A percentile compares a stretch with the other conserved stretches of the same genome.
Conservation (phyloP, 441 rosid species). For the Gossypium schwendimanii region DNA sequence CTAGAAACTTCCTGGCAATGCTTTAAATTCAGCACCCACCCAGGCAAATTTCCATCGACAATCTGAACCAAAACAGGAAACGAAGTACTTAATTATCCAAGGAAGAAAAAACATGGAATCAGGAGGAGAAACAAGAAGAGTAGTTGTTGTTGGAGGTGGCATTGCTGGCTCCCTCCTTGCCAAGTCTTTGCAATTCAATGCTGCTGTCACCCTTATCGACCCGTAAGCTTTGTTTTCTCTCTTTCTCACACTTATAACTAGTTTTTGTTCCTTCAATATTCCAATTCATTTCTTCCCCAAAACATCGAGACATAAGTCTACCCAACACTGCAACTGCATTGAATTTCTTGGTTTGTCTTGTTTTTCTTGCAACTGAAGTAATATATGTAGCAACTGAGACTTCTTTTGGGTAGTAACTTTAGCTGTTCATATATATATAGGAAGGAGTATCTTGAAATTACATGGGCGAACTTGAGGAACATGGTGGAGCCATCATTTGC, state of each 20-base stretch:
- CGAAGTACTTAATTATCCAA: background rate
- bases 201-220: slow-evolving; percentile 73
- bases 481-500: slow-evolving; percentile 81
- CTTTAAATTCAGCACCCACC: background rate
- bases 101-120: slow-evolving; percentile 12
- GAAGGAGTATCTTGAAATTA: slow-evolving; percentile 81
- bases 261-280: background rate
- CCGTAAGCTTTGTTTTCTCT: slow-evolving; percentile 33
- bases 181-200: slow-evolving; percentile 47
- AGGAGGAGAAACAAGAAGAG: slow-evolving; percentile 27
- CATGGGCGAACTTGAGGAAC: slow-evolving; percentile 70
- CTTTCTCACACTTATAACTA: background rate
- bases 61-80: background rate
- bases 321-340: background rate
- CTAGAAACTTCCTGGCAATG: background rate
- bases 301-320: background rate
- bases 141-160: slow-evolving; percentile 74
- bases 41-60: background rate
- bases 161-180: slow-evolving; percentile 61
- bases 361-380: background rate
- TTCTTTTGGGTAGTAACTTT: background rate
- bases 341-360: background rate
- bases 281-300: background rate
- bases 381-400: background rate
- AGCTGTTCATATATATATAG: slow-evolving; percentile 13